Evolutionary conservation across 2,329 filamentous ascomycete species (phyloP), one percentile per base, ranked within the genome.

Genomic region (Xylaria sp.): DNA sequence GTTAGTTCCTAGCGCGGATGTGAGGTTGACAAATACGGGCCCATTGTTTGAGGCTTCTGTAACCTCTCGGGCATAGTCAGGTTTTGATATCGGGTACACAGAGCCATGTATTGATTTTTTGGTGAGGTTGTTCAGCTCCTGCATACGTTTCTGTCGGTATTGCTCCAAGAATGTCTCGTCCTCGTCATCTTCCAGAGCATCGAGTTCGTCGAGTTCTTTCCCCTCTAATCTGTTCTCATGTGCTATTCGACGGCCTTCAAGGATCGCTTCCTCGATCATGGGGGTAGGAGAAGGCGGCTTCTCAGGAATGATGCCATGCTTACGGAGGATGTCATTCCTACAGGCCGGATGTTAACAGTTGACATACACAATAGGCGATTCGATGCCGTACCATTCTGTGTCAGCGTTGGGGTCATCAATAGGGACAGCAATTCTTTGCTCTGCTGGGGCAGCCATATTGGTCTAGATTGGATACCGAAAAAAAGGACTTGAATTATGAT

Each of bases 321-420:
- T 97, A 74, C 96, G 93, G 66, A 99, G 90, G 77, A 99, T 99
- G 74, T 99, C 96, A 80, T 99, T 99, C 94, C 94, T 97, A 56
- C 23, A n/a, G 6, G 55, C 64, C 23, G n/a, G 18, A 61, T n/a
- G 32, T 68, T 57, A 70, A 39, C 34, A 34, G 56, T 25, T 23
- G 32, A 43, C 34, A 57, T 70, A 65, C 32, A 72, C 46, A 28
- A 69, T 59, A 69, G 63, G 43, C 20, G 25, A 34, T 8, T 50
- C 23, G 18, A 13, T 15, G 23, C 41, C 70, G 67, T 83, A 94
- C 96, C 96, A 99, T 90, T 99, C 96, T 71, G 96, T 99, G 79
- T 99, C 96, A 70, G 94, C 96, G 78, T 98, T 97, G 36, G 95
- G 95, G 78, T 98, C 91, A 78, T 97, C 93, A 73, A 99, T 91